A percentile compares a stretch with the other conserved stretches of the same genome.
phyloP scores from a whole-genome alignment of 441 rosid genomes.

The Euphorbia schlechtendalii region DNA sequence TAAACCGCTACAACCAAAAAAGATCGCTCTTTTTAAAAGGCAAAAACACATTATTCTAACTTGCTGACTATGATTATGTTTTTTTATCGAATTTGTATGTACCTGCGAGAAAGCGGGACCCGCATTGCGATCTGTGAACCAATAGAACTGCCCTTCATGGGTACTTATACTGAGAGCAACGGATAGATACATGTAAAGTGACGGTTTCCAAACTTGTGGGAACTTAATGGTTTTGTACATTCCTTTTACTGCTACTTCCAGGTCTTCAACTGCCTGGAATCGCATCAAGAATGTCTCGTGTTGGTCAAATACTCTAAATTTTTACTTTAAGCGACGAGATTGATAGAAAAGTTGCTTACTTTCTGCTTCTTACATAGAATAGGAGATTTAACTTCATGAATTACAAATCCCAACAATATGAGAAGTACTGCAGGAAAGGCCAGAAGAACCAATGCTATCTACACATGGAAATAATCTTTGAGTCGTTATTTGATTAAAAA shows the following conservation, averaged over 20 bases:
- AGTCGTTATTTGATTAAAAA: too few relatives aligned
- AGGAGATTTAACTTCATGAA: slow-evolving; percentile 45
- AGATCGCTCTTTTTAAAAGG: too few relatives aligned
- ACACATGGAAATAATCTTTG: neutral
- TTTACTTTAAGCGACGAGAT: too few relatives aligned
- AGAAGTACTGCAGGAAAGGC: slow-evolving; percentile 52
- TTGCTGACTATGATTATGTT: neutral
- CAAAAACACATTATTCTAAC: too few relatives aligned
- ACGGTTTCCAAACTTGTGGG: slow-evolving; percentile 83
- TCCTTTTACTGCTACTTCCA: slow-evolving; percentile 40
- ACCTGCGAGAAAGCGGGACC: slow-evolving; percentile 85
- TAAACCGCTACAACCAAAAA: too few relatives aligned
- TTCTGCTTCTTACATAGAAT: slow-evolving; percentile 36
- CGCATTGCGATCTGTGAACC: slow-evolving; percentile 72
- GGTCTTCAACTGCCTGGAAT: slow-evolving; percentile 36
- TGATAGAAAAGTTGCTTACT: slow-evolving; percentile 21
- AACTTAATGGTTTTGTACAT: slow-evolving; percentile 53
- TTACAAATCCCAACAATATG: slow-evolving; percentile 53
- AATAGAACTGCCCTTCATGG: slow-evolving; percentile 81
- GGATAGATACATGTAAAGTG: slow-evolving; percentile 66
- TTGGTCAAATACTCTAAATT: too few relatives aligned
- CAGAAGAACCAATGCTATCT: slow-evolving; percentile 60
- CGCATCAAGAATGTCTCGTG: too few relatives aligned
- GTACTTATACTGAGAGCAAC: slow-evolving; percentile 70
- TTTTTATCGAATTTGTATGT: too few relatives aligned